Percentiles rank a stretch among this genome's conserved stretches.
These are phyloP conservation scores for Taiwanofungus camphoratus DNA, from an alignment of 1,284 basidiomycete genomes.

Conservation along the genomic window DNA sequence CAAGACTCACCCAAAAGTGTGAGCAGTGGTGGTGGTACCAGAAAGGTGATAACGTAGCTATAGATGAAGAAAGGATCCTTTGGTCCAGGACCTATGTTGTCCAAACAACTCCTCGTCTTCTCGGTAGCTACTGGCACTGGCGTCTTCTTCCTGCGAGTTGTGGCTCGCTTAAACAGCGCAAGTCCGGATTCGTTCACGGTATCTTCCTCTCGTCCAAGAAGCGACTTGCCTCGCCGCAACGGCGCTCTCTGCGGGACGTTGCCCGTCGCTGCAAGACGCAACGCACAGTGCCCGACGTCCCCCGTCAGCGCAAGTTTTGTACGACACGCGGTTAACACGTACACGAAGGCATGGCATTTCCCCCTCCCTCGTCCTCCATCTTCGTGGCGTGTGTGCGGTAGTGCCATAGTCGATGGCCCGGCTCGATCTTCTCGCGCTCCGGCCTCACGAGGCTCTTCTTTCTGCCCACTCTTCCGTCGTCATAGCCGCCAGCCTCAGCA, in stretches of 20 bases:
- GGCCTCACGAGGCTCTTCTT: constrained; percentile 95
- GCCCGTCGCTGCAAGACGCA: constrained; percentile 59
- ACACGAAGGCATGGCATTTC: constrained; percentile 80
- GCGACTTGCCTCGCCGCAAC: constrained; percentile 79
- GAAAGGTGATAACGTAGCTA: constrained; percentile 83
- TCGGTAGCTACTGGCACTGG: constrained; percentile 32
- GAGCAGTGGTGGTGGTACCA: constrained; percentile 74
- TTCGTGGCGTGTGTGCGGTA: constrained; percentile 88
- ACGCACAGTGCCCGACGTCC: too few species aligned
- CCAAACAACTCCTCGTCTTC: constrained; percentile 50
- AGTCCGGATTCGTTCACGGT: constrained; percentile 85
- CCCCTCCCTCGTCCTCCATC: constrained; percentile 62
- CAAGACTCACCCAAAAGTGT: constrained; percentile 54
- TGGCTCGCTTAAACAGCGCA: constrained; percentile 80
- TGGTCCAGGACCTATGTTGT: constrained; percentile 77
- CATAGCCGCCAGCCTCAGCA: constrained; percentile 40
- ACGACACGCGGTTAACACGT: constrained; percentile 29
- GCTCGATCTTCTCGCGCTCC: constrained; percentile 96
- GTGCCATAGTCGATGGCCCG: constrained; percentile 91
- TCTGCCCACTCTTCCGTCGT: constrained; percentile 48
- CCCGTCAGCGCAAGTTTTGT: constrained; percentile 2
- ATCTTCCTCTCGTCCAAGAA: constrained; percentile 84
- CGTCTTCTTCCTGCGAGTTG: constrained; percentile 67
- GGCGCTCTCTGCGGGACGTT: constrained; percentile 65
- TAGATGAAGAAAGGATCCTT: constrained; percentile 96